These are phyloP conservation scores for Thielaviopsis punctulata DNA, from an alignment of 2,329 filamentous ascomycete genomes.

Conservation along the genomic window DNA sequence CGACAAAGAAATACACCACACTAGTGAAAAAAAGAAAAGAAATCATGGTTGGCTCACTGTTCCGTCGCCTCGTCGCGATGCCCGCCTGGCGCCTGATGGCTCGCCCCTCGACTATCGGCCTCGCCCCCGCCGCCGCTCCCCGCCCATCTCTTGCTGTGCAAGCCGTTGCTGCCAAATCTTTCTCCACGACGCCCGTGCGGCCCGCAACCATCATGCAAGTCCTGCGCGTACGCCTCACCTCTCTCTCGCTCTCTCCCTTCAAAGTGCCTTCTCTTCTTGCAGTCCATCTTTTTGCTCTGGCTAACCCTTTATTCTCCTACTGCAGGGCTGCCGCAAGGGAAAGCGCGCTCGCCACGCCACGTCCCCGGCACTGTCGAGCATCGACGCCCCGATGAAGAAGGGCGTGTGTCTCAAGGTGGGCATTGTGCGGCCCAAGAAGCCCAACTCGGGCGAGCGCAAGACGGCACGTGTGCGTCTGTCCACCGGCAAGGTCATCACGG, in stretches of 20 bases:
- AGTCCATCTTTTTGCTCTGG: background rate
- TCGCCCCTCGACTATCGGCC: conserved; percentile 18
- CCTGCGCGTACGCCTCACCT: conserved; percentile 29
- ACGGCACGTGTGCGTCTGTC: conserved; percentile 81
- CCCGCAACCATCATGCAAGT: conserved; percentile 59
- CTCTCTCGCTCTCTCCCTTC: background rate
- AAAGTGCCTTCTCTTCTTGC: background rate
- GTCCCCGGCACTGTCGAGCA: conserved; percentile 63
- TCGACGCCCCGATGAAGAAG: conserved; percentile 66
- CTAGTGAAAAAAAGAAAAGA: background rate
- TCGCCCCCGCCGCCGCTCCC: background rate
- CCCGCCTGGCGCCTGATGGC: conserved; percentile 10
- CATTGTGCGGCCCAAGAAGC: conserved; percentile 92
- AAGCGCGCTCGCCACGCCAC: conserved; percentile 72
- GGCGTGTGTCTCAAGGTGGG: conserved; percentile 92
- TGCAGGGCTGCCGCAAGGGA: conserved; percentile 54
- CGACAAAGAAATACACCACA: background rate
- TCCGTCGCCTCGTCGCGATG: conserved; percentile 8
- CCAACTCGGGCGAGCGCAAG: conserved; percentile 94
- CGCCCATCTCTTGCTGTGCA: background rate
- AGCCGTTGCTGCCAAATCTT: conserved; percentile 18
- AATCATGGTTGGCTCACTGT: conserved; percentile 8
- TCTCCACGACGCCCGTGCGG: conserved; percentile 39
- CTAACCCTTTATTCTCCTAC: conserved; percentile 10
- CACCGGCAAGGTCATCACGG: conserved; percentile 71